phyloP scores from a whole-genome alignment of 176 grass and related monocot genomes.

The Triticum timopheevii region DNA sequence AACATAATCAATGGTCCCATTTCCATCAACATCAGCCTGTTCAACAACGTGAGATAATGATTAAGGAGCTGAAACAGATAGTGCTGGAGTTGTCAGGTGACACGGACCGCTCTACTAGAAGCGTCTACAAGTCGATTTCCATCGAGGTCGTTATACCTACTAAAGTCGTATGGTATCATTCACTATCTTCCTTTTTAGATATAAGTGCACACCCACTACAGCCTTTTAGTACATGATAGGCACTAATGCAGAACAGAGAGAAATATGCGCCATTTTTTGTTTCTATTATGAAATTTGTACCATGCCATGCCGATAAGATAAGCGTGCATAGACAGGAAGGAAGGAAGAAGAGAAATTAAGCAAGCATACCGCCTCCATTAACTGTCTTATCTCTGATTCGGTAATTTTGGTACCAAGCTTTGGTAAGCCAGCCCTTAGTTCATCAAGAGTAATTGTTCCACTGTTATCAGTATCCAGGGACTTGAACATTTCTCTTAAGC shows the following conservation, averaged over 20 bases:
- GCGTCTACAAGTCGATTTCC: not conserved
- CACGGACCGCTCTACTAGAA: not conserved
- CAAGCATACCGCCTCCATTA: constrained; percentile 84
- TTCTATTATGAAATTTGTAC: not conserved
- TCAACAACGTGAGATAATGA: constrained; percentile 30
- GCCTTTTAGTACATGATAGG: not conserved
- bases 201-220: not conserved
- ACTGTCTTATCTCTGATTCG: constrained; percentile 75
- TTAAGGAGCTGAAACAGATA: constrained; percentile 17
- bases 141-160: not conserved
- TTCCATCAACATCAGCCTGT: constrained; percentile 97
- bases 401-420: constrained; percentile 93
- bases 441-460: constrained; percentile 83
- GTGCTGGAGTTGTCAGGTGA: not conserved
- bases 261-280: not conserved
- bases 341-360: not conserved
- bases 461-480: constrained; percentile 94
- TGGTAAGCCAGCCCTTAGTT: constrained; percentile 85
- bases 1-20: constrained; percentile 87
- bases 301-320: not conserved
- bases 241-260: not conserved
- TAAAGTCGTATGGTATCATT: not conserved
- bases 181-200: not conserved
- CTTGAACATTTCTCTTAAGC: constrained; percentile 93
- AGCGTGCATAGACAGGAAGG: not conserved